Conservation (phyloP, 1,284 basidiomycete genomes). For the Retiboletus flavoniger region DNA sequence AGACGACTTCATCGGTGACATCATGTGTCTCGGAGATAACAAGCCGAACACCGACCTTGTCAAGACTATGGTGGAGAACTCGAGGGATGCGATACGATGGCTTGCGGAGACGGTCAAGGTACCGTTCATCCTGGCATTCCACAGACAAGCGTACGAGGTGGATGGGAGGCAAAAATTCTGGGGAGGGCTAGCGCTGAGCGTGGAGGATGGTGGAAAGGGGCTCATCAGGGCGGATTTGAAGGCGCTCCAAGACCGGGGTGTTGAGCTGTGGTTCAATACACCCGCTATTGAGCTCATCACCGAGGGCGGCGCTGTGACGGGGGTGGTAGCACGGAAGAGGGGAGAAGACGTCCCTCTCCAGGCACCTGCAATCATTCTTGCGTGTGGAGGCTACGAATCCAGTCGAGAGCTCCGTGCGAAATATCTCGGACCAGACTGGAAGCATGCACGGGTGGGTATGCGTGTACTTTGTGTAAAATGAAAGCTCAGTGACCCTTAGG, state of each 20-base stretch:
- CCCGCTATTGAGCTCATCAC: constrained; percentile 45
- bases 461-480: not conserved
- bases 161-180: constrained; percentile 62
- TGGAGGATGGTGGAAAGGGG: constrained; percentile 64
- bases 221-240: constrained; percentile 56
- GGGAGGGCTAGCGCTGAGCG: constrained; percentile 63
- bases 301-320: constrained; percentile 41
- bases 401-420: constrained; percentile 49
- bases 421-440: constrained; percentile 57
- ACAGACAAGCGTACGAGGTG: constrained; percentile 66
- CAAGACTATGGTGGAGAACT: constrained; percentile 51
- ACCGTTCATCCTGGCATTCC: constrained; percentile 59
- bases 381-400: constrained; percentile 66
- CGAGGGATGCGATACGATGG: constrained; percentile 57
- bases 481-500: constrained; percentile 38
- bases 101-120: constrained; percentile 48
- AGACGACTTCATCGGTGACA: constrained; percentile 54
- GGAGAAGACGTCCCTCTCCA: constrained; percentile 39
- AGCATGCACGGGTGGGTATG: constrained; percentile 48
- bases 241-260: constrained; percentile 49
- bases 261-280: constrained; percentile 56
- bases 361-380: constrained; percentile 52
- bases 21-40: constrained; percentile 56
- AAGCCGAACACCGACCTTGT: constrained; percentile 51
- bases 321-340: constrained; percentile 43